Evolutionary conservation across 2,329 filamentous ascomycete species (phyloP), one percentile per base, ranked within the genome.

Genomic region (Epichloe brachyelytri): DNA sequence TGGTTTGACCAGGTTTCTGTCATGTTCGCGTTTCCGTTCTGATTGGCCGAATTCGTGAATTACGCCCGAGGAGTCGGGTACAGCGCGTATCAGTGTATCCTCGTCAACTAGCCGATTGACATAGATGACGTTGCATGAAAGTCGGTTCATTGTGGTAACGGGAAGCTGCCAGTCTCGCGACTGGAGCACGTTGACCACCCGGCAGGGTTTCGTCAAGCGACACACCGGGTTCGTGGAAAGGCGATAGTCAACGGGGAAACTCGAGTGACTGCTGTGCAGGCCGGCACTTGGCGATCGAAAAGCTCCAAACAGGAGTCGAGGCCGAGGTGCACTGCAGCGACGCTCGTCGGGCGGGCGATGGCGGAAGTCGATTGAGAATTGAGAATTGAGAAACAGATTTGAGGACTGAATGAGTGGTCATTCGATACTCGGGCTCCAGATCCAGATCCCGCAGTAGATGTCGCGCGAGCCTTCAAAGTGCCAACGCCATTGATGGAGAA

Each of bases 101-200:
- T 71, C 64, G 57, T 66, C 67, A 55, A 77, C 71, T 54, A 70
- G 68, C 60, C 75, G 75, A 66, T 80, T 76, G 59, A 81, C 76
- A 58, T 80, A 82, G 55, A 82, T 76, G 57, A 81, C 72, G 63
- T 80, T 76, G 63, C 76, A 80, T 53, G 69, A 68, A 60, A 74
- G 71, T 62, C 70, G 71, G 64, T 80, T 77, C 78, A 81, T 81
- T 63, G 66, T 73, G 69, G 69, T 67, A 68, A 70, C 66, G 63
- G 69, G 66, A 69, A 72, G 74, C 75, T 75, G 72, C 76, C 75
- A 79, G 77, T 77, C 77, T 74, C 67, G 64, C 71, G 76, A 79
- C 76, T 71, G 76, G 74, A 75, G 71, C 75, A 71, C 74, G 74
- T 74, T 70, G 69, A 68, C 74, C 74, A 69, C 71, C 60, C 59